These are phyloP conservation scores for Paracoccidioides lutzii DNA, from an alignment of 2,329 filamentous ascomycete genomes.

Conservation along the genomic window DNA sequence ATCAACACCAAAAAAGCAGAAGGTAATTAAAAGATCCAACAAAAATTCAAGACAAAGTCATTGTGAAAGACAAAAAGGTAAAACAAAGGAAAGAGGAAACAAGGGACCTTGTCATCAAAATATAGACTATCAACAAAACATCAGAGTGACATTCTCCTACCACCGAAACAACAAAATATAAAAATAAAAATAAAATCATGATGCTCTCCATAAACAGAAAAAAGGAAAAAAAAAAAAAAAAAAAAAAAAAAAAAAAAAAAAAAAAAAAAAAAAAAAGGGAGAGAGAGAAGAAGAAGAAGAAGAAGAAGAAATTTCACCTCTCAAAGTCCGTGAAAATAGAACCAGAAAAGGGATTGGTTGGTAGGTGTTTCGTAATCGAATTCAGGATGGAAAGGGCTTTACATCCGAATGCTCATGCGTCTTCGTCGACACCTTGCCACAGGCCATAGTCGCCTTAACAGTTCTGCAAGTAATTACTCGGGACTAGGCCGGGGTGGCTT, in stretches of 20 bases:
- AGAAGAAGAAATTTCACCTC: no score
- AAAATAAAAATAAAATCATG: neutral
- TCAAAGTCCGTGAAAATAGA: no score
- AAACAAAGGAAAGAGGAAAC: neutral
- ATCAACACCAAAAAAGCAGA: neutral
- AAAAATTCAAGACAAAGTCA: neutral
- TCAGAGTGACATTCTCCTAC: neutral
- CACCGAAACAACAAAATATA: no score
- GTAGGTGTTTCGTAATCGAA: neutral
- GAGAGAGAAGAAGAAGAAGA: no score
- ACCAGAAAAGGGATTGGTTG: neutral
- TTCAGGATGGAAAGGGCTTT: neutral
- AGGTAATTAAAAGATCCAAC: neutral
- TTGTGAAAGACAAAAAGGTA: neutral
- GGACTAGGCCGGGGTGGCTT: slow-evolving; percentile 45
- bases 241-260: no score
- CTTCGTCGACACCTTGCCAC: no score
- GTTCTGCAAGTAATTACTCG: slow-evolving; percentile 54
- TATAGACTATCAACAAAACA: neutral
- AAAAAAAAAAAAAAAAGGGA: no score
- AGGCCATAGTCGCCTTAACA: slow-evolving; percentile 27
- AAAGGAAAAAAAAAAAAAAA: no score
- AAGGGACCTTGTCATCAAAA: neutral
- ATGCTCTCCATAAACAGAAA: no score
- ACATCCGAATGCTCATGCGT: neutral